Percentiles rank a stretch among this genome's conserved stretches.
Evolutionary conservation across 768 basidiomycete species (phyloP).

Genomic region (Mycena pura): DNA sequence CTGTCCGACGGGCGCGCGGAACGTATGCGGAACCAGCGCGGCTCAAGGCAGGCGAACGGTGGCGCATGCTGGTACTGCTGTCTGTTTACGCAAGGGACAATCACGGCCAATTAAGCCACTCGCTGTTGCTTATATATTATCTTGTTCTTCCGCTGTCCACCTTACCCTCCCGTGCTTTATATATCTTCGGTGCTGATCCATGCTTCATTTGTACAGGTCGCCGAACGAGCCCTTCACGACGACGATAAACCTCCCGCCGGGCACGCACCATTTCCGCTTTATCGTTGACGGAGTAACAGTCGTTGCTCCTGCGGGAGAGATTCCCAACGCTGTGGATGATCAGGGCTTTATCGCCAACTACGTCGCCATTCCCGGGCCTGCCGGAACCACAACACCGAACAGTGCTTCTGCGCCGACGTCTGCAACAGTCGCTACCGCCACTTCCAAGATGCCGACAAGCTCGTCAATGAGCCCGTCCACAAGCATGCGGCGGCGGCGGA

Average conservation of each 20-base stretch:
- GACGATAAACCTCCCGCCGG: constrained; percentile 71
- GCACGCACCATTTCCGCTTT: constrained; percentile 94
- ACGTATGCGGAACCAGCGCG: too few species aligned
- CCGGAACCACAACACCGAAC: constrained; percentile 29
- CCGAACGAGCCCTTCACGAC: constrained; percentile 28
- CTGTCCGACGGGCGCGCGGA: too few species aligned
- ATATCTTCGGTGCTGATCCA: constrained; percentile 4
- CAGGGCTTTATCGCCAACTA: constrained; percentile 96
- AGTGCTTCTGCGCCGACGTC: constrained; percentile 35
- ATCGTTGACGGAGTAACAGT: constrained; percentile 91
- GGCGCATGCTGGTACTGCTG: too few species aligned
- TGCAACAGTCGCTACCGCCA: constrained; percentile 34
- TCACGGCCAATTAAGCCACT: too few species aligned
- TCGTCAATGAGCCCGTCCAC: constrained; percentile 17
- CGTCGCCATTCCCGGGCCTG: constrained; percentile 66
- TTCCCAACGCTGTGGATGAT: constrained; percentile 89
- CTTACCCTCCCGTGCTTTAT: neutral
- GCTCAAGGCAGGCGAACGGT: too few species aligned
- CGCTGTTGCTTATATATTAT: too few species aligned
- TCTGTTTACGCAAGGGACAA: too few species aligned
- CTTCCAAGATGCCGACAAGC: constrained; percentile 16
- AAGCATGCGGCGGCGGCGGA: constrained; percentile 7
- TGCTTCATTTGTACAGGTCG: neutral
- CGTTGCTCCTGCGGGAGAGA: constrained; percentile 63
- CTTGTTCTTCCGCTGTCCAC: neutral